phyloP scores from a whole-genome alignment of 73 alveolate genomes.

The Stentor coeruleus region DNA sequence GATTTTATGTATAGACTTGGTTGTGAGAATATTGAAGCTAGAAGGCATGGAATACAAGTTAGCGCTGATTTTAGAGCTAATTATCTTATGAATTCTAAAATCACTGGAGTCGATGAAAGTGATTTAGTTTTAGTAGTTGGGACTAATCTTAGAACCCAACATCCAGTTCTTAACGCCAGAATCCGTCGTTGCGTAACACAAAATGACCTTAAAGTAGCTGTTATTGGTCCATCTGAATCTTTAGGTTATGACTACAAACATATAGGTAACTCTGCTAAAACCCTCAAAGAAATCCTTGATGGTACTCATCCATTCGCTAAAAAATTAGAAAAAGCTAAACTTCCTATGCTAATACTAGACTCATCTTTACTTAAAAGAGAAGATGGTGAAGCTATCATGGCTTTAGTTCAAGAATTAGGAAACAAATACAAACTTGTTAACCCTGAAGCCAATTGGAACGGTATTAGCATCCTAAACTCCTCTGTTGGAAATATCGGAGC shows the following conservation, averaged over 20 bases:
- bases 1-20: constrained; percentile 70
- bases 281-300: constrained; percentile 58
- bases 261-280: constrained; percentile 64
- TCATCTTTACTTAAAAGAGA: constrained; percentile 56
- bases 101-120: constrained; percentile 82
- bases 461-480: constrained; percentile 69
- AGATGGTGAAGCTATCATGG: constrained; percentile 72
- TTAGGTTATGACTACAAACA: constrained; percentile 64
- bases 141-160: constrained; percentile 68
- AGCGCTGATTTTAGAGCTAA: constrained; percentile 78
- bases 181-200: constrained; percentile 58
- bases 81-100: constrained; percentile 73
- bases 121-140: constrained; percentile 78
- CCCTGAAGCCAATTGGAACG: constrained; percentile 71
- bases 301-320: constrained; percentile 80
- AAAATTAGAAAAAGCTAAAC: constrained; percentile 66
- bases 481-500: constrained; percentile 75
- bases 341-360: constrained; percentile 73
- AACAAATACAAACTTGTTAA: constrained; percentile 55
- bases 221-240: constrained; percentile 70
- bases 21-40: constrained; percentile 72
- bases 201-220: constrained; percentile 62
- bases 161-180: constrained; percentile 84
- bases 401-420: constrained; percentile 47
- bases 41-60: constrained; percentile 46